Base-by-base conservation (phyloP, 192 early-diverging fungal genomes). In the Gigaspora rosea region DNA sequence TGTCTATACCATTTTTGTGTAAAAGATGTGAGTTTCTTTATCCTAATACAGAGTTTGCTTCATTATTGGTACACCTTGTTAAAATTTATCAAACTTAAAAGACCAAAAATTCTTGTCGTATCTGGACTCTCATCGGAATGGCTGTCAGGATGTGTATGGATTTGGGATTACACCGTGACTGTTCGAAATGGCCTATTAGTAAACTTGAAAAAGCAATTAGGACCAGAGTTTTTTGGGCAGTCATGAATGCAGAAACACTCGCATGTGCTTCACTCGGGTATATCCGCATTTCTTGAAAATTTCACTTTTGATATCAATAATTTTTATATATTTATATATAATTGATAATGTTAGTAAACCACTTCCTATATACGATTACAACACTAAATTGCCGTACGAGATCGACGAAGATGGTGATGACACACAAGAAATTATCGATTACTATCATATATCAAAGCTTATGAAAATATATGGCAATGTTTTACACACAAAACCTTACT, bases 71-170 rank as follows among this genome's bases (percentile, higher is more conserved):
- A 27, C 27, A 27, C 27, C 27, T 27, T 27, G 27, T 27, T 27
- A 27, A 27, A 47, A 69, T 50, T 32, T 36, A 67, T 27, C 3
- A 69, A 69, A 47, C 16, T 4, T 27, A 27, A 35, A 27, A 73
- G 71, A 59, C 8, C 36, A 36, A 50, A 41, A 58, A 73, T 22
- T 59, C 71, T n/a, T 36, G 32, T 20, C 41, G 73, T 49, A 47
- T 81, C 27, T 84, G 83, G 83, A 84, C 82, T 80, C 79, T 71
- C 70, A 76, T 84, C 33, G 83, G 83, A 0, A 48, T 84, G 58
- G 88, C 92, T 36, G 89, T 92, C 69, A 81, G 89, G 36, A 93
- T 92, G 87, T 89, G 90, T 32, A 86, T 88, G 72, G 91, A 93
- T 61, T 71, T 94, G 46, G 91, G 92, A 13, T 78, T 94, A 41